phyloP scores from a whole-genome alignment of 2,329 filamentous ascomycete genomes.

The Trichoderma atroviride region DNA sequence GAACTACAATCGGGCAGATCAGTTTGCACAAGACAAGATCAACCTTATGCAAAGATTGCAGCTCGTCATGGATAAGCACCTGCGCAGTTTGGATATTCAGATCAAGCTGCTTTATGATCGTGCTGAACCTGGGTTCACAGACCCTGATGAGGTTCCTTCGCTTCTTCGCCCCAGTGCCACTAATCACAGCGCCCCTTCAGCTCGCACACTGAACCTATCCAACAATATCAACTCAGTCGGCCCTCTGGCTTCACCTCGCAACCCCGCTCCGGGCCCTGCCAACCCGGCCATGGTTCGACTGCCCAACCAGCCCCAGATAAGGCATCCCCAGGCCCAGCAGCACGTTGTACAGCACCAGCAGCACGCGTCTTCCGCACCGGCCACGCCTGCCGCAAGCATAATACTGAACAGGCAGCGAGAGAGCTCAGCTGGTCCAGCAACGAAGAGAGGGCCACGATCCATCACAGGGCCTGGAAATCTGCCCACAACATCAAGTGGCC shows the following conservation, averaged over 20 bases:
- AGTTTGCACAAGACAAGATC: slow-evolving; percentile 75
- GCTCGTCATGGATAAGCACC: slow-evolving; percentile 63
- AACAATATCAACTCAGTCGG: slow-evolving; percentile 39
- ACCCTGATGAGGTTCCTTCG: slow-evolving; percentile 66
- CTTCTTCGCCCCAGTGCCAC: slow-evolving; percentile 61
- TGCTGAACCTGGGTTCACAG: slow-evolving; percentile 62
- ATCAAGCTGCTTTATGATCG: slow-evolving; percentile 65
- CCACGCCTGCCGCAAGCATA: slow-evolving; percentile 63
- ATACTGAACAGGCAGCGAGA: slow-evolving; percentile 60
- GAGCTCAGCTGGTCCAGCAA: slow-evolving; percentile 62
- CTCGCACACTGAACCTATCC: slow-evolving; percentile 48
- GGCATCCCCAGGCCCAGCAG: slow-evolving; percentile 54
- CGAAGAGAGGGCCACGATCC: slow-evolving; percentile 56
- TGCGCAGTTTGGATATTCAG: slow-evolving; percentile 62
- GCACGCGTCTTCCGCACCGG: slow-evolving; percentile 59
- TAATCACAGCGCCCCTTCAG: slow-evolving; percentile 49
- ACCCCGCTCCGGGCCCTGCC: slow-evolving; percentile 39
- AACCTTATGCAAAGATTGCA: slow-evolving; percentile 67
- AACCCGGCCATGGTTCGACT: slow-evolving; percentile 48
- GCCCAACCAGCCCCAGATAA: slow-evolving; percentile 50
- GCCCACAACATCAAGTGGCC: slow-evolving; percentile 57
- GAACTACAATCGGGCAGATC: slow-evolving; percentile 68
- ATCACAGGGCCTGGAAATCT: slow-evolving; percentile 52
- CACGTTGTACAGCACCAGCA: slow-evolving; percentile 32
- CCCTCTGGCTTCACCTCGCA: slow-evolving; percentile 34